Conservation (phyloP, 225 moss, liverwort and hornwort genomes). For the Polytrichum formosum region DNA sequence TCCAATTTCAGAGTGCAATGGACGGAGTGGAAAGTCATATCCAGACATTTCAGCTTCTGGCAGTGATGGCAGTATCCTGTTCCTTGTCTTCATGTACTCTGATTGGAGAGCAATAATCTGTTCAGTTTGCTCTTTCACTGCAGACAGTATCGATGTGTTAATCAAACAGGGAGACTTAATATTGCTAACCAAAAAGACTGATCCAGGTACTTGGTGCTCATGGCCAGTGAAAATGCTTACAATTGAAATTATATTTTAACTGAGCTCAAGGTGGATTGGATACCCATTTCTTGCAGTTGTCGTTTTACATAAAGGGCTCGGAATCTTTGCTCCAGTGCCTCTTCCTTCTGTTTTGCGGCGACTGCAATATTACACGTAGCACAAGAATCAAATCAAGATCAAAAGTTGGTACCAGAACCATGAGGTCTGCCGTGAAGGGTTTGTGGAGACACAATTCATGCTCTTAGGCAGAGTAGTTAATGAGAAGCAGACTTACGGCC, state of each 20-base stretch:
- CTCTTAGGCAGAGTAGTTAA: not conserved
- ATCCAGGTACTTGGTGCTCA: no score
- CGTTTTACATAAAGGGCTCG: conserved; percentile 22
- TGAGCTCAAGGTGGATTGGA: not conserved
- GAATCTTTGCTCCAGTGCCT: conserved; percentile 33
- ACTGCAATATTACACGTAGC: conserved; percentile 8
- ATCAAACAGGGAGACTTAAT: no score
- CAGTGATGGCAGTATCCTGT: conserved; percentile 7
- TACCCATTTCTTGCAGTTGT: conserved; percentile 35
- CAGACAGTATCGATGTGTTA: not conserved
- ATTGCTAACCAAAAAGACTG: no score
- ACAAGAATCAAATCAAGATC: not conserved
- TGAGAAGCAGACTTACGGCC: conserved; percentile 32
- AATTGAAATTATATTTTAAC: no score
- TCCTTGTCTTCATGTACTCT: conserved; percentile 3
- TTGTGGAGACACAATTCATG: no score
- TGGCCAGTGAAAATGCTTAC: no score
- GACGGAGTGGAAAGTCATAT: conserved; percentile 9
- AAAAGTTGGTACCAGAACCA: not conserved
- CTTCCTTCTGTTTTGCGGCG: conserved; percentile 27
- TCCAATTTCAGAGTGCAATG: conserved; percentile 13
- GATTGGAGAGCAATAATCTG: conserved; percentile 1
- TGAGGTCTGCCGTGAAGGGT: not conserved
- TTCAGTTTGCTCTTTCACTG: conserved; percentile 14
- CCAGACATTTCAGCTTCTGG: conserved; percentile 3